A percentile compares a stretch with the other conserved stretches of the same genome.
Evolutionary conservation across 2,329 filamentous ascomycete species (phyloP).

Genomic region (Calonectria fujianensis): DNA sequence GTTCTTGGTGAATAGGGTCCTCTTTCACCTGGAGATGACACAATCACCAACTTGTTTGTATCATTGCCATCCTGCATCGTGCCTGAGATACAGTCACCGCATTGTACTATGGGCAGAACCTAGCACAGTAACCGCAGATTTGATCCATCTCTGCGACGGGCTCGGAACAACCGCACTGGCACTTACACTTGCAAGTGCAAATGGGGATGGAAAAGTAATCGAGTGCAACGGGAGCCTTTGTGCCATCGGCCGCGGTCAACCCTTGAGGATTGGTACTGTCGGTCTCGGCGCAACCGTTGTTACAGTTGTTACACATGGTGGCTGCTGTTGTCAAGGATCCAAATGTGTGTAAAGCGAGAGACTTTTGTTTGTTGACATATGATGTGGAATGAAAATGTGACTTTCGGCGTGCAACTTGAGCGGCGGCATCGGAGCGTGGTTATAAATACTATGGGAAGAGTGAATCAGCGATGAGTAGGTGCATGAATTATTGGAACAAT

Average conservation of each 20-base stretch:
- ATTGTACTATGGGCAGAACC: slow-evolving; percentile 33
- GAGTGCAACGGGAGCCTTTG: background rate
- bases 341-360: background rate
- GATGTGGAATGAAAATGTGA: background rate
- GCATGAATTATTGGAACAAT: background rate
- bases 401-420: background rate
- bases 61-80: background rate
- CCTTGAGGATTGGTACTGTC: background rate
- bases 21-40: background rate
- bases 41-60: background rate
- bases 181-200: slow-evolving; percentile 38
- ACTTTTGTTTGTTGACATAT: background rate
- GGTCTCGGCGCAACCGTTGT: background rate
- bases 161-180: slow-evolving; percentile 39
- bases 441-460: background rate
- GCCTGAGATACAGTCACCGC: background rate
- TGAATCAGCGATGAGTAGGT: background rate
- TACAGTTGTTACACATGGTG: background rate
- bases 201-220: background rate
- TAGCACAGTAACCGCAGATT: slow-evolving; percentile 39
- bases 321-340: background rate
- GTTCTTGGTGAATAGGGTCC: background rate
- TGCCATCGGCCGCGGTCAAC: background rate
- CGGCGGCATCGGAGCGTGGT: background rate
- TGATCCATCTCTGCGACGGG: background rate